Evolutionary conservation across 176 grass and related monocot genomes (phyloP).

Genomic region (Triticum urartu): DNA sequence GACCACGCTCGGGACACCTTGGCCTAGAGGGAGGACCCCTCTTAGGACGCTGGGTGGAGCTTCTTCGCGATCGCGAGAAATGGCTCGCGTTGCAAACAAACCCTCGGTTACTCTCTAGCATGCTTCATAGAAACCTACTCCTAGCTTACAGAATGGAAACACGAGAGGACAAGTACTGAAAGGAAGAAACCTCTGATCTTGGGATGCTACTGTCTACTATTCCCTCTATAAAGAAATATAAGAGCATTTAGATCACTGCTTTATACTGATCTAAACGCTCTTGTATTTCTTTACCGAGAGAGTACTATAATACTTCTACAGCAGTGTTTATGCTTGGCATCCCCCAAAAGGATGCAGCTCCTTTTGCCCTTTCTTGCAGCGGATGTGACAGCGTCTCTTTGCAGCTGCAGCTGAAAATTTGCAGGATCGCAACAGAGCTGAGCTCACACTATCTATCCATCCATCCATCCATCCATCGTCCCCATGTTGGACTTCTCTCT

Average conservation of each 20-base stretch:
- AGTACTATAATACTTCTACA: no score
- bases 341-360: slow-evolving; percentile 34
- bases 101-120: no score
- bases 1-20: slow-evolving; percentile 5
- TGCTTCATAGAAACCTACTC: background rate
- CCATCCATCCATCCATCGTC: slow-evolving; percentile 16
- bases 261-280: no score
- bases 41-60: no score
- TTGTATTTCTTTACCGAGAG: no score
- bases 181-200: background rate
- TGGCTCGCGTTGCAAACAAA: no score
- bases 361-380: slow-evolving; percentile 29
- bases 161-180: background rate
- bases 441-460: slow-evolving; percentile 14
- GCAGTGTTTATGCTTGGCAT: background rate
- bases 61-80: no score
- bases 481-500: slow-evolving; percentile 36
- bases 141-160: background rate
- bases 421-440: slow-evolving; percentile 5
- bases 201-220: background rate
- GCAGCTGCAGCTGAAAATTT: slow-evolving; percentile 21
- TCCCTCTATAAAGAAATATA: no score
- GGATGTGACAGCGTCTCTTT: background rate
- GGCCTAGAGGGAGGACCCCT: background rate
- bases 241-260: no score